A percentile compares a stretch with the other conserved stretches of the same genome.
Evolutionary conservation across 352 stramenopile species (phyloP).

Genomic region (Globisporangium solare): DNA sequence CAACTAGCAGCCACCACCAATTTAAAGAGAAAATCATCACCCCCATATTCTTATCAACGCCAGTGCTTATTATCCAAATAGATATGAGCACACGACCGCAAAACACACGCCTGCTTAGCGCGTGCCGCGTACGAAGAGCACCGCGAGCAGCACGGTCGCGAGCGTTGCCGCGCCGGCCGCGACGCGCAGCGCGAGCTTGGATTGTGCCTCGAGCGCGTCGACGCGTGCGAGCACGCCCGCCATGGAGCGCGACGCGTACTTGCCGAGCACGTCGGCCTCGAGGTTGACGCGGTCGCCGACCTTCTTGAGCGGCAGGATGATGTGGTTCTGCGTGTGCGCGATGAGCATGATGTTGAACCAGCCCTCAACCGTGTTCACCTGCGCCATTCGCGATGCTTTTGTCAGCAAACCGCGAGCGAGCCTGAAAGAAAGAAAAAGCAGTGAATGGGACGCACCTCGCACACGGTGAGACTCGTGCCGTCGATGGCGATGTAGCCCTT

Average conservation of each 20-base stretch:
- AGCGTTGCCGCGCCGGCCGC: constrained; percentile 26
- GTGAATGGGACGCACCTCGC: constrained; percentile 78
- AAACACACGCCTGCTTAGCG: too few species aligned
- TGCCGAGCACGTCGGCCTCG: constrained; percentile 90
- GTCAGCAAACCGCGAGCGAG: neutral
- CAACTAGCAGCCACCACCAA: too few species aligned
- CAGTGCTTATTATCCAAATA: too few species aligned
- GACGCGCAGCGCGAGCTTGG: constrained; percentile 32
- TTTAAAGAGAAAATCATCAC: too few species aligned
- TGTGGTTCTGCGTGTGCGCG: constrained; percentile 96
- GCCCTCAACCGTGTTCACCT: constrained; percentile 55
- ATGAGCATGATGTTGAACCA: constrained; percentile 99
- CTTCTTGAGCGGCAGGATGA: constrained; percentile 93
- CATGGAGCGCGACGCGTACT: constrained; percentile 86
- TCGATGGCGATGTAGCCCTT: constrained; percentile 98
- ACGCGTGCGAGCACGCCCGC: constrained; percentile 50
- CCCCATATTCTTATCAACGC: too few species aligned
- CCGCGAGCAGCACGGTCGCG: constrained; percentile 18
- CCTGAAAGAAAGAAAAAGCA: too few species aligned
- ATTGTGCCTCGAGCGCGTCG: constrained; percentile 51
- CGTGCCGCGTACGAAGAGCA: neutral
- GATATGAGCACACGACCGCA: too few species aligned
- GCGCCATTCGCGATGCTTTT: neutral
- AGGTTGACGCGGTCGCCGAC: constrained; percentile 89
- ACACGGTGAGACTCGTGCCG: constrained; percentile 97